Evolutionary conservation across 129 eudicot genomes (phyloP), one percentile per base, ranked within the genome.

Genomic region (Mikania micrantha): DNA sequence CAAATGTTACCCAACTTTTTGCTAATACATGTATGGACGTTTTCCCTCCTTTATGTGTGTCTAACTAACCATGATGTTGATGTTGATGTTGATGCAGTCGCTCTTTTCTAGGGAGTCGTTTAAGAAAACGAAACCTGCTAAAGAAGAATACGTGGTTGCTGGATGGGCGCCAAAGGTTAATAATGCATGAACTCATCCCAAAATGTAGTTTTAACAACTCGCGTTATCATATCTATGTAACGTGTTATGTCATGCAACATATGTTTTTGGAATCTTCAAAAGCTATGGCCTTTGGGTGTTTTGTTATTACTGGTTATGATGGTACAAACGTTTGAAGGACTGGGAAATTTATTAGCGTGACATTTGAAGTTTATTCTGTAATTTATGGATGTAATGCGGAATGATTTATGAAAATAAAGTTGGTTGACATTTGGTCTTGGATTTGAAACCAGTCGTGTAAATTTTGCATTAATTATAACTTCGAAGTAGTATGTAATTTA

Each of bases 141-240:
- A 87, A 67, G 86, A 87, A 59, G 86, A 87, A 39, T 31, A 78
- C 24, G 81, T 87, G 35, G 17, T 83, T 78, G 94, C 89, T 20
- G 94, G 92, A 58, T 86, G 92, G 87, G 85, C 72, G 9, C 81
- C 84, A 15, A 85, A 85, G 74, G 81, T 85, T 41, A 82, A 79
- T 49, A 82, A 76, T 49, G 66, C 87, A 72, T 85, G 87, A 85
- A 77, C 34, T 38, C 15, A 13, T 63, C 31, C 71, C 29, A 73
- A 59, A 19, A 40, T 81, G 16, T 75, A 69, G 64, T 0, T 58
- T 42, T 29, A 31, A 2, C 7, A 31, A 28, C 4, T 59, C 22
- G 36, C n/a, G 4, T 25, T 56, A 27, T 56, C 42, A 32, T 29
- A n/a, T 31, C 24, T 15, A 29, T 22, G 59, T 52, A 22, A 24